These are phyloP conservation scores for Suillus cothurnatus DNA, from an alignment of 768 basidiomycete species.

Conservation along the genomic window DNA sequence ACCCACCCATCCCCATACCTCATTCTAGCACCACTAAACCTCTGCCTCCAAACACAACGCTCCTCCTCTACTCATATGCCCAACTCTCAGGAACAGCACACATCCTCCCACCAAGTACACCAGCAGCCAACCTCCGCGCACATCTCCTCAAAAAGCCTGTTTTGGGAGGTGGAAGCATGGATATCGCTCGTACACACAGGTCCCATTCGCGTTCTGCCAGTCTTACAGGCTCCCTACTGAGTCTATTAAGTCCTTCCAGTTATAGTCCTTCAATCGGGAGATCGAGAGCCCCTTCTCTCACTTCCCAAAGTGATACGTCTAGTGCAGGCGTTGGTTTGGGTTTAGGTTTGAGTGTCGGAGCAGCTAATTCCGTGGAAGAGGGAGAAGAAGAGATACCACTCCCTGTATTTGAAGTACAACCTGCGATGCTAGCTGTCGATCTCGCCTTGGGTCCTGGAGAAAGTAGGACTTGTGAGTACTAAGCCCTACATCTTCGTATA, in stretches of 20 bases:
- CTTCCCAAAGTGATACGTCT: constrained; percentile 15
- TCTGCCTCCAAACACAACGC: constrained; percentile 58
- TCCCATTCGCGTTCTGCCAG: constrained; percentile 48
- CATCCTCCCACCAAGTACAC: constrained; percentile 49
- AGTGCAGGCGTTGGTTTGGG: constrained; percentile 28
- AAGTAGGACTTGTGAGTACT: constrained; percentile 74
- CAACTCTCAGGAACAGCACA: constrained; percentile 72
- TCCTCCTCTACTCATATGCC: constrained; percentile 84
- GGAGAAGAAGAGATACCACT: constrained; percentile 67
- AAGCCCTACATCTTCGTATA: neutral
- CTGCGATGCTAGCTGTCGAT: constrained; percentile 90
- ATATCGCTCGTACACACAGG: constrained; percentile 52
- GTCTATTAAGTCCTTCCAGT: constrained; percentile 34
- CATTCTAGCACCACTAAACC: constrained; percentile 31
- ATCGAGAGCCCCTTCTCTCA: constrained; percentile 26
- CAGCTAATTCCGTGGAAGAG: constrained; percentile 33
- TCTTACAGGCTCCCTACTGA: constrained; percentile 51
- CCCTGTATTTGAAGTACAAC: constrained; percentile 85
- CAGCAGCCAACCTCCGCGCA: constrained; percentile 50
- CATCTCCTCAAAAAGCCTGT: constrained; percentile 46
- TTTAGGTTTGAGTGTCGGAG: constrained; percentile 22
- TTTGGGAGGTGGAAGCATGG: constrained; percentile 80
- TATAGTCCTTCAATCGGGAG: constrained; percentile 16
- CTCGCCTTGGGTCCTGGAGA: constrained; percentile 81
- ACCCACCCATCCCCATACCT: constrained; percentile 25